Base-by-base conservation (phyloP, 345 rosid species). In the Sonneratia alba region DNA sequence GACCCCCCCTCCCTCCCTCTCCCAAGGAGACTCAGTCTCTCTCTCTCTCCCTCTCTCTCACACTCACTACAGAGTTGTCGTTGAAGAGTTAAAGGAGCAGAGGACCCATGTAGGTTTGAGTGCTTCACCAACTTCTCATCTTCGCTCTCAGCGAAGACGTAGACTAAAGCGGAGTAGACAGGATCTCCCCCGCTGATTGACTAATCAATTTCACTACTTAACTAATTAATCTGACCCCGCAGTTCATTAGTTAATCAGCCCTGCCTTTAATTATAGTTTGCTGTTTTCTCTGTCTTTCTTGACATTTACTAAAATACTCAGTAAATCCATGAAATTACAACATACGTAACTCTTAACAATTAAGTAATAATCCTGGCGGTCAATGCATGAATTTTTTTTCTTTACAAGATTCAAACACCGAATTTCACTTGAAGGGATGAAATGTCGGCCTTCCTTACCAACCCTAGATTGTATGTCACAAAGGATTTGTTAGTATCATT, bases 81-180 rank as follows among this genome's bases (percentile, higher is more conserved):
- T 70, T 56, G 64, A 32, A 19, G 45, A 34, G 65, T 10, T 62
- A 62, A 68, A 14, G 57, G 32, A 18, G 71, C 8, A 13, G 57
- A 68, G 73, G 73, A 53, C 66, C 73, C 73, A 55, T 68, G 56
- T 48, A 36, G 70, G 47, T 0, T 43, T 67, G 70, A 67, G 70
- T 67, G 45, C 73, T 56, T 36, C 66, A 70, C 73, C 73, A 70
- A 55, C 73, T 70, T 55, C 64, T 70, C 63, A 32, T 51, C 11
- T 0, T 57, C 63, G 11, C 66, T 62, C 66, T 27, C 66, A 4
- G 18, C 18, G 27, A 22, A 18, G 65, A 57, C 34, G 38, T n/a
- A 62, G 37, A 62, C 15, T 11, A 12, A 32, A 11, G 5, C 2
- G 59, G 1, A 7, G 22, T 18, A 32, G 66, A 62, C 36, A 62